A percentile compares a stretch with the other conserved stretches of the same genome.
phyloP scores from a whole-genome alignment of 805 yeast species.

The Cyberlindnera mississippiensis region DNA sequence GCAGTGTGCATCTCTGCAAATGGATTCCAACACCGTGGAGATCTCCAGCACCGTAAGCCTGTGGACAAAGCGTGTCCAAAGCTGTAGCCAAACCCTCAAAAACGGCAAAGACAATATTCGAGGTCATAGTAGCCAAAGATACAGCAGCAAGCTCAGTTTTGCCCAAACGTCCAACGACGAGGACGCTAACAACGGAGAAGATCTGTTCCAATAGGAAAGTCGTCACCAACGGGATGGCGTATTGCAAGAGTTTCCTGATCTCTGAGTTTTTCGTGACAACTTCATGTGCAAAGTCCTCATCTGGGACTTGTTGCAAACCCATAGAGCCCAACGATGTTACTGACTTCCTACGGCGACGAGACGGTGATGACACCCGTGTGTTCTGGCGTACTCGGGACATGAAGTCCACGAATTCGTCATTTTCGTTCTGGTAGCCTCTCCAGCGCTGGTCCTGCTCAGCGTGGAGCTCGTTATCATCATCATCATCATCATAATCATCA shows the following conservation, averaged over 20 bases:
- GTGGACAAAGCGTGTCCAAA: constrained; percentile 78
- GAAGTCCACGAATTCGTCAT: constrained; percentile 19
- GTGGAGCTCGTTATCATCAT: no score
- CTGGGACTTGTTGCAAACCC: constrained; percentile 17
- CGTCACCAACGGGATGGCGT: constrained; percentile 53
- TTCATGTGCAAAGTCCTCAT: constrained; percentile 30
- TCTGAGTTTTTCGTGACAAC: constrained; percentile 35
- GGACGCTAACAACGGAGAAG: constrained; percentile 51
- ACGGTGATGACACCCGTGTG: constrained; percentile 3
- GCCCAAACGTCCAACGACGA: constrained; percentile 79
- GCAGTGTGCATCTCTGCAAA: constrained; percentile 62
- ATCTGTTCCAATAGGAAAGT: constrained; percentile 58
- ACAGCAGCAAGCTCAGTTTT: constrained; percentile 79
- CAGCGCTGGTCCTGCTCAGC: constrained; percentile 17
- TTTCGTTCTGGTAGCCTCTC: constrained; percentile 23
- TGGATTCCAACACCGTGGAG: constrained; percentile 67
- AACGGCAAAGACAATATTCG: constrained; percentile 73
- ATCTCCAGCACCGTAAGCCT: constrained; percentile 79
- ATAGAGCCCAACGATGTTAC: constrained; percentile 22
- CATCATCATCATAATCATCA: constrained; percentile 20
- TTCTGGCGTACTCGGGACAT: constrained; percentile 24
- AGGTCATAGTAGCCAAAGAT: constrained; percentile 79
- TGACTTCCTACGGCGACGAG: constrained; percentile 19
- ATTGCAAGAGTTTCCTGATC: constrained; percentile 32
- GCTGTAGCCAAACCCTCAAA: constrained; percentile 83